Conservation (phyloP, 345 rosid species). For the Gossypium herbaceum region DNA sequence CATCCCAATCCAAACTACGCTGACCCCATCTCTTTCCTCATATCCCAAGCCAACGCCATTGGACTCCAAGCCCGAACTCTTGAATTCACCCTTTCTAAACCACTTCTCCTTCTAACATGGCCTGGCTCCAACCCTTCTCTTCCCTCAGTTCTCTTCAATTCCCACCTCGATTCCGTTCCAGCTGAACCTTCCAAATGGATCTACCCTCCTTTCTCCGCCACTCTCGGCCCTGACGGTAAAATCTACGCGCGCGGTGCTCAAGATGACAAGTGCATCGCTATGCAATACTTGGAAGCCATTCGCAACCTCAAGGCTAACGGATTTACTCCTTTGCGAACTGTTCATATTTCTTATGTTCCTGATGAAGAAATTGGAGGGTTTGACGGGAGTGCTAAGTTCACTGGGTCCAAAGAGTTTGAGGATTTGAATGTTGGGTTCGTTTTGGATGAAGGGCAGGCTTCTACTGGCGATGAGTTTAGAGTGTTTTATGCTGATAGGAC, state of each 20-base stretch:
- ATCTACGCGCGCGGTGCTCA: constrained; percentile 88
- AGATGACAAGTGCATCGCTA: constrained; percentile 78
- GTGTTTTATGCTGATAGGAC: constrained; percentile 75
- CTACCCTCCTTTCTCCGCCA: constrained; percentile 80
- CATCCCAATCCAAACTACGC: constrained; percentile 82
- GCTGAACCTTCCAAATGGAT: constrained; percentile 74
- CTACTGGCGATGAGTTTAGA: constrained; percentile 52
- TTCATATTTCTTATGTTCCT: constrained; percentile 65
- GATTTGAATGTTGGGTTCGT: constrained; percentile 75
- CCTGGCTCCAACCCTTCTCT: constrained; percentile 64
- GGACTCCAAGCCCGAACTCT: constrained; percentile 40
- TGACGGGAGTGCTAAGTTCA: constrained; percentile 60
- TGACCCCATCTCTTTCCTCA: constrained; percentile 52
- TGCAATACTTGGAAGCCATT: constrained; percentile 81
- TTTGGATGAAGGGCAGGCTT: constrained; percentile 89
- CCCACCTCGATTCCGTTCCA: constrained; percentile 95
- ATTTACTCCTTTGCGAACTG: constrained; percentile 52
- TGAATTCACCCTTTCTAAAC: constrained; percentile 52
- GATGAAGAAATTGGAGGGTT: constrained; percentile 85
- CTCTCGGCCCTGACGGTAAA: constrained; percentile 44
- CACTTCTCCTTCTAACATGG: constrained; percentile 66
- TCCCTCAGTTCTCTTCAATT: constrained; percentile 71
- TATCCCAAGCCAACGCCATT: constrained; percentile 48
- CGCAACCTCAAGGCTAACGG: constrained; percentile 44
- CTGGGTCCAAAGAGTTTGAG: constrained; percentile 47